Conservation (phyloP, 1,139 yeast genomes). For the Debaryomycetaceae sp. region DNA sequence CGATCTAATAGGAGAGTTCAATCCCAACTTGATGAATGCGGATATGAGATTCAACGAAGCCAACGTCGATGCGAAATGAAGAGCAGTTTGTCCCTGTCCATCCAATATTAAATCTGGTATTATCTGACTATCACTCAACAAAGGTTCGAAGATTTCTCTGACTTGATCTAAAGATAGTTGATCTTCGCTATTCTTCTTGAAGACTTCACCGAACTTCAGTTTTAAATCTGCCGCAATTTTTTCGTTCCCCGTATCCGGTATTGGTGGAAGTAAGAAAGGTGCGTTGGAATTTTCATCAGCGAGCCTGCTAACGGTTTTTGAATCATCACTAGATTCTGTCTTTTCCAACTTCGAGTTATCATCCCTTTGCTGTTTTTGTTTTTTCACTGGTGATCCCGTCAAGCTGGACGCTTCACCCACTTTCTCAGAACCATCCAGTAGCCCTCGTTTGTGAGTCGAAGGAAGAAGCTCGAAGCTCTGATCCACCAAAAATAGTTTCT, state of each 20-base stretch:
- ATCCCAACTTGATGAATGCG: constrained; percentile 31
- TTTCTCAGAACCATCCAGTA: constrained; percentile 11
- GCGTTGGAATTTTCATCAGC: constrained; percentile 37
- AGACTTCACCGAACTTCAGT: constrained; percentile 46
- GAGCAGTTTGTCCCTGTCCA: constrained; percentile 41
- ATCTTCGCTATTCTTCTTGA: constrained; percentile 41
- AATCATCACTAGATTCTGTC: not conserved
- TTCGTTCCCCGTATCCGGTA: constrained; percentile 28
- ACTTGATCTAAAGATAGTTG: constrained; percentile 34
- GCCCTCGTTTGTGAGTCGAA: constrained; percentile 14
- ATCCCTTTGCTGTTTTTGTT: constrained; percentile 13
- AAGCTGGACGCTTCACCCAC: constrained; percentile 10
- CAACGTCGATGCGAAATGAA: constrained; percentile 45
- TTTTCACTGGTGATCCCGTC: constrained; percentile 35
- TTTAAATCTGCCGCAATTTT: constrained; percentile 48
- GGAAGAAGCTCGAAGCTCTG: constrained; percentile 44
- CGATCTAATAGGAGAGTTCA: constrained; percentile 43
- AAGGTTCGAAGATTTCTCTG: constrained; percentile 21
- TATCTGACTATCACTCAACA: constrained; percentile 9
- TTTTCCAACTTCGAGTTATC: constrained; percentile 1
- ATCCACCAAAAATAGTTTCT: constrained; percentile 39
- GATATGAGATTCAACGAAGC: constrained; percentile 38
- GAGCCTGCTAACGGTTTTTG: constrained; percentile 15
- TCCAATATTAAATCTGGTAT: constrained; percentile 40
- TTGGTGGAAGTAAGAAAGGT: constrained; percentile 56